Evolutionary conservation across 148 eudicot genomes (phyloP).

Genomic region (Nepenthes gracilis): DNA sequence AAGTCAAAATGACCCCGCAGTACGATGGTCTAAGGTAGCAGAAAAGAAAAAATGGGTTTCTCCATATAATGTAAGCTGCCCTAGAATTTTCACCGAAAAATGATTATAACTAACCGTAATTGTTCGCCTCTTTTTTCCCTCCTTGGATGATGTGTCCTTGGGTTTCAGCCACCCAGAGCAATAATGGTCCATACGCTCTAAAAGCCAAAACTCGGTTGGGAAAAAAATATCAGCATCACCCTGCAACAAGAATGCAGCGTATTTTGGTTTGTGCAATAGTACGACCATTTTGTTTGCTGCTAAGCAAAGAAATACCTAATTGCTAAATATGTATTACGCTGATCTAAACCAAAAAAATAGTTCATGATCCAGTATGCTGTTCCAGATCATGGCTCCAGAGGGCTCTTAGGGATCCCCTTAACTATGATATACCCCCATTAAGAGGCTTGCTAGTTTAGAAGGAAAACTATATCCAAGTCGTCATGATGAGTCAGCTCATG

Average conservation of each 20-base stretch:
- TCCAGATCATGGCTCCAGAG: too few relatives aligned
- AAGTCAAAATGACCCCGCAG: background rate
- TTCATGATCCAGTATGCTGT: too few relatives aligned
- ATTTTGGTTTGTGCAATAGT: background rate
- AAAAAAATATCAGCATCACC: slow-evolving; percentile 99
- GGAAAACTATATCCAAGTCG: background rate
- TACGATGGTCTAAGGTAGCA: background rate
- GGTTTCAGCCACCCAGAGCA: slow-evolving; percentile 70
- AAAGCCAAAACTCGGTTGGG: slow-evolving; percentile 92
- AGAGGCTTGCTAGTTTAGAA: background rate
- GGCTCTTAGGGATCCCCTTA: too few relatives aligned
- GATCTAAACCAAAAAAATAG: too few relatives aligned
- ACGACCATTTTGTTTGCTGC: too few relatives aligned
- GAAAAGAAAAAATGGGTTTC: background rate
- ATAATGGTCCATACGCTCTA: slow-evolving; percentile 81
- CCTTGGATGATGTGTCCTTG: slow-evolving; percentile 24
- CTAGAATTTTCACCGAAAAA: too few relatives aligned
- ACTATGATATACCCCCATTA: background rate
- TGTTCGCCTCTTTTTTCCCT: slow-evolving; percentile 72
- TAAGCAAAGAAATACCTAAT: too few relatives aligned
- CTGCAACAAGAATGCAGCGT: slow-evolving; percentile 29
- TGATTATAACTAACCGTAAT: slow-evolving; percentile 36
- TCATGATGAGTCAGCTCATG: background rate
- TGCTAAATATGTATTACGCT: too few relatives aligned
- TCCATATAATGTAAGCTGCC: background rate